Evolutionary conservation across 805 yeast species (phyloP), one percentile per base, ranked within the genome.

Genomic region (Lipomyces spencermartinsiae): DNA sequence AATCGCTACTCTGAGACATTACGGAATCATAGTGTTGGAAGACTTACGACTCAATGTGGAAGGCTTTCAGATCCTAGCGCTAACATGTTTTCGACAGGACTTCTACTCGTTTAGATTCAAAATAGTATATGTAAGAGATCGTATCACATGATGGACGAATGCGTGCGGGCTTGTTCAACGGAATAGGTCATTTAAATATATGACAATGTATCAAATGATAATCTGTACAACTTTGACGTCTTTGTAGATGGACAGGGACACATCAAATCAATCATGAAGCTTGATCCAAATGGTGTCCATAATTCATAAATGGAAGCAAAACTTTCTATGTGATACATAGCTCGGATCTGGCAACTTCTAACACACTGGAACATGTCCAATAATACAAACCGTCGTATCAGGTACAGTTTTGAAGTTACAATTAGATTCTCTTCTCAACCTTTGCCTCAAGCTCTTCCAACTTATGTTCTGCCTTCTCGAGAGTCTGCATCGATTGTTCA

Each of bases 1-100:
- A 71, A 71, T 68, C 73, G 73, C 73, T 71, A 71, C 72, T 71
- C 73, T 71, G 73, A 71, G 29, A 16, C 22, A 16, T 7, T 14
- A 43, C 49, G 49, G 49, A 43, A 43, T 43, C 22, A 43, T 43
- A 43, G 4, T 0, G 49, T 16, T 43, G 49, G 22, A 43, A 16
- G 22, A 6, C 16, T 43, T 8, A 43, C 49, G 49, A n/a, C 49
- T 37, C 12, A 6, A 16, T 4, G 3, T 16, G 10, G n/a, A n/a
- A 43, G 6, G 2, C 1, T 43, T 39, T 43, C n/a, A 8, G 49
- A 16, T 43, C 10, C 7, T 6, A n/a, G n/a, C 10, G 22, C 49
- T 43, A 43, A 43, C 49, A 43, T 43, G 25, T 7, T n/a, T 43
- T 43, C 49, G 10, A 43, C 19, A 43, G 16, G 25, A n/a, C n/a